A percentile compares a stretch with the other conserved stretches of the same genome.
Conservation (phyloP, 495 filamentous ascomycete genomes). For the Achaetomiella virescens region DNA sequence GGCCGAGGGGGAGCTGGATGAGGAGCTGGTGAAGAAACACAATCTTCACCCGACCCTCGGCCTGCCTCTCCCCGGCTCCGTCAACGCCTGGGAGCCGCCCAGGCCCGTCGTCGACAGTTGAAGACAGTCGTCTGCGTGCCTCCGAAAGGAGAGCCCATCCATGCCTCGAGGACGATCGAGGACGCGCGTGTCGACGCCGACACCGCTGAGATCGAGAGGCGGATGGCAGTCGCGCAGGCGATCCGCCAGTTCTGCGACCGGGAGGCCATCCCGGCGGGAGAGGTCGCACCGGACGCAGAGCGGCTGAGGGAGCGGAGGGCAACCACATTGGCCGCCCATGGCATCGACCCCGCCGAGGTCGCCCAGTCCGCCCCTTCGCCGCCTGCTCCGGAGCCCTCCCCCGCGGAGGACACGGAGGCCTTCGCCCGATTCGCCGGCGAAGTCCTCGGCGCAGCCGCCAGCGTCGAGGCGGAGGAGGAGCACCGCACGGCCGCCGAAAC, state of each 20-base stretch:
- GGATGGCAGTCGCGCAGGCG: slow-evolving; percentile 15
- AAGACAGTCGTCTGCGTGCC: slow-evolving; percentile 35
- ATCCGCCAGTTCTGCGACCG: slow-evolving; percentile 26
- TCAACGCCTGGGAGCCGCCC: slow-evolving; percentile 33
- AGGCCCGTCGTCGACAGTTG: slow-evolving; percentile 25
- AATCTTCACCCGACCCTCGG: slow-evolving; percentile 39
- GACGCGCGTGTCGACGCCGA: slow-evolving; percentile 28
- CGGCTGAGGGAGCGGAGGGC: slow-evolving; percentile 28
- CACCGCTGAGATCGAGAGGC: slow-evolving; percentile 16
- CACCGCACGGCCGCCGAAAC: slow-evolving; percentile 15
- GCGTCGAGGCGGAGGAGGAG: slow-evolving; percentile 23
- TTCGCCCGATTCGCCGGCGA: slow-evolving; percentile 23
- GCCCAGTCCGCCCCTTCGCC: neutral
- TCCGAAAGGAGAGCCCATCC: slow-evolving; percentile 25
- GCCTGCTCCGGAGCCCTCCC: neutral
- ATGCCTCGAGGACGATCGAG: slow-evolving; percentile 39
- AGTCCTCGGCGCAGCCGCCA: slow-evolving; percentile 15
- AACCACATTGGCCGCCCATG: slow-evolving; percentile 15
- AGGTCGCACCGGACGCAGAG: slow-evolving; percentile 30
- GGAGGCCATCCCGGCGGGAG: slow-evolving; percentile 28
- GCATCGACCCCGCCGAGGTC: slow-evolving; percentile 24
- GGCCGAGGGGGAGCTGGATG: slow-evolving; percentile 36
- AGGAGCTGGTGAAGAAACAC: slow-evolving; percentile 36
- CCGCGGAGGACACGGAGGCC: neutral
- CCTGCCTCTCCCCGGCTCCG: slow-evolving; percentile 33